Percentiles rank a stretch among this genome's conserved stretches.
Conservation (phyloP, 257 asterid species). For the Nicotiana sylvestris region DNA sequence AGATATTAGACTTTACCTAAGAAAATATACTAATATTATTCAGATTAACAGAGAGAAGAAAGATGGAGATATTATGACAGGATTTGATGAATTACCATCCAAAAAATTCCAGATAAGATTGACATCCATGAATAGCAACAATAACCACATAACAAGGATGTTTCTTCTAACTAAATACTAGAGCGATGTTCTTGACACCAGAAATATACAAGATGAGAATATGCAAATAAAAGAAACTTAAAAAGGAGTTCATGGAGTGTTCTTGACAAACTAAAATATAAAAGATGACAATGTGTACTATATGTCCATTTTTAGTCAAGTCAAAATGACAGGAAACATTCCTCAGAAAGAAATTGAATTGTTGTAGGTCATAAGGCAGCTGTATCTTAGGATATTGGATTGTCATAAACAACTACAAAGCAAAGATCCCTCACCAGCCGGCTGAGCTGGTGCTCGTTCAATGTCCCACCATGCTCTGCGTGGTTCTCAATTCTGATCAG, state of each 20-base stretch:
- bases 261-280: not conserved
- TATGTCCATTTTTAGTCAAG: not conserved
- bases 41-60: not conserved
- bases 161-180: not conserved
- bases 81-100: not conserved
- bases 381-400: not conserved
- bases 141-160: not conserved
- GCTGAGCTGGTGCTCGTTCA: conserved; percentile 95
- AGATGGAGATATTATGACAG: conserved; percentile 1
- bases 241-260: not conserved
- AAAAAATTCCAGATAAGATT: not conserved
- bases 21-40: not conserved
- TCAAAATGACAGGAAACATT: not conserved
- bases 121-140: not conserved
- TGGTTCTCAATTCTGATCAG: conserved; percentile 91
- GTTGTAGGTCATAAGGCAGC: not conserved
- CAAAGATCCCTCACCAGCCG: conserved; percentile 72
- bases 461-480: conserved; percentile 98
- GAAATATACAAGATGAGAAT: not conserved
- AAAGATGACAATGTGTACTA: not conserved
- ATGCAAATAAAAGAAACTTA: not conserved
- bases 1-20: not conserved
- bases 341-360: not conserved
- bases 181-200: not conserved
- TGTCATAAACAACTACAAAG: not conserved